Base-by-base conservation (phyloP, 306 rosid genomes). In the Castanospermum australe region DNA sequence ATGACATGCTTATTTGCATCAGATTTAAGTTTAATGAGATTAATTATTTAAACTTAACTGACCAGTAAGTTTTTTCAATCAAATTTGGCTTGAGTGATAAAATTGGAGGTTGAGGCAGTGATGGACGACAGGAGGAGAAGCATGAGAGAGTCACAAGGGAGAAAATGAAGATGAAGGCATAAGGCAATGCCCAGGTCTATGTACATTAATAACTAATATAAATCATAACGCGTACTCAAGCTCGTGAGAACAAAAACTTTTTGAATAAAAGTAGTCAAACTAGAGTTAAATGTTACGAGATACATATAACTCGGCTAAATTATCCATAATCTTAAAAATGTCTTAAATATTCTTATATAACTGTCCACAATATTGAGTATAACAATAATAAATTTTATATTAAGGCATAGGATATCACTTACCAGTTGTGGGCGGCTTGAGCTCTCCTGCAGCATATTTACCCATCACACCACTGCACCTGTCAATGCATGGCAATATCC, bases 381-480 rank as follows among this genome's bases (percentile, higher is more conserved):
- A 55, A 38, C 52, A n/a, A 21, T 63, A 9, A 45, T 5, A 72
- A 28, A 72, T 15, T 41, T 36, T 48, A 57, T 67, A 73, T 28
- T 32, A 7, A 9, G 22, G 4, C 56, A 81, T 21, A 78, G 33
- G 73, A 69, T 66, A 47, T 67, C 72, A 73, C 85, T 60, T 71
- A 93, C 98, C 94, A 71, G 89, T 87, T 48, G 85, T 86, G 42
- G 94, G 98, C 7, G 98, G 97, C 94, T 88, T 94, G 70, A 94
- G 97, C 83, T 94, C 99, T 84, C 97, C 99, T 18, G 97, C 97
- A 86, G 97, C 93, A 88, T 94, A 94, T 88, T 92, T 94, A 65
- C 99, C 99, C 99, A 94, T 92, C 78, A 94, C 97, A 71, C 99
- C 99, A 70, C 99, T 94, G 84, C 99, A 94, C 99, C 99, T 94